Evolutionary conservation across 345 rosid genomes (phyloP), one percentile per base, ranked within the genome.

Genomic region (Camelina hispida): DNA sequence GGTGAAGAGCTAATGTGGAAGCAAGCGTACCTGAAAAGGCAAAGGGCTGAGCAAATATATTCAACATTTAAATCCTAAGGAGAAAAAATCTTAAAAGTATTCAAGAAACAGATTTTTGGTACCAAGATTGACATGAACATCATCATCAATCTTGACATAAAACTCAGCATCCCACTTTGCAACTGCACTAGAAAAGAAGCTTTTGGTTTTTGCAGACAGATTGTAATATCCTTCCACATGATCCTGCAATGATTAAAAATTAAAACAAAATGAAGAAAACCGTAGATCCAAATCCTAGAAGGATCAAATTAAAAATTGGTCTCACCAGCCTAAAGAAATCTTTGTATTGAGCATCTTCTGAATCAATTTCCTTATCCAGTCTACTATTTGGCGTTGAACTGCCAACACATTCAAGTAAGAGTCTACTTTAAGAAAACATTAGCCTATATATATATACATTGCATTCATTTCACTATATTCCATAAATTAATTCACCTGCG

Each of bases 191-290:
- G 97, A 81, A 84, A 96, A 89, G 86, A 88, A 95, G 28, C 23
- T 91, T 82, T 96, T 96, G 47, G 99, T 93, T 85, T 96, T 96
- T 43, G 96, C 96, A 67, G 99, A 87, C 68, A 96, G 76, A 78
- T 93, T 96, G 60, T 89, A 91, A 78, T 96, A 96, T 64, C 99
- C 99, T 88, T 96, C 99, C 8, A 89, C 92, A 56, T 95, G 99
- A 58, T 89, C 93, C 99, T 95, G 61, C 66, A 78, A 71, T 3
- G 13, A 76, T 20, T 62, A 43, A 37, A 23, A 17, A 3, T 8
- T 43, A 14, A 43, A 28, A 5, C 16, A 15, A 18, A 0, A 61
- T 70, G 61, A 59, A 72, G 13, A 57, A 64, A 34, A 38, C 2
- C 6, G 13, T 57, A 48, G 14, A 46, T 25, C 8, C 50, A 66